These are phyloP conservation scores for Lycium barbarum DNA, from an alignment of 257 asterid species.

Conservation along the genomic window DNA sequence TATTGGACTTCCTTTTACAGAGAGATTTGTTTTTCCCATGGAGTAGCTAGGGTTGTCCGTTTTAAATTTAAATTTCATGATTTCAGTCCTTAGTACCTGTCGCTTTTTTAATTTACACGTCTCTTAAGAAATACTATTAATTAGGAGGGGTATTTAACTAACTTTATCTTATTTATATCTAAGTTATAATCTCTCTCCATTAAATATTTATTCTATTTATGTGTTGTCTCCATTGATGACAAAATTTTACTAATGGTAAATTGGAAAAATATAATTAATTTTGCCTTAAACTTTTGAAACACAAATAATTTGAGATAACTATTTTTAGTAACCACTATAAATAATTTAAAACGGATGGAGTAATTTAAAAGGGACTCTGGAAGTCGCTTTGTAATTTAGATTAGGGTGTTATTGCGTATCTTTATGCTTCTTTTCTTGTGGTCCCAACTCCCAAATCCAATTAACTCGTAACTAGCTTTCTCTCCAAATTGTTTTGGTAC, in stretches of 20 bases:
- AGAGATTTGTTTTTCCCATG: neutral
- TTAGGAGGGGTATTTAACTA: too few species aligned
- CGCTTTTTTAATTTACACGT: neutral
- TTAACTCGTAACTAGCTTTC: neutral
- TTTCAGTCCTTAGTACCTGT: neutral
- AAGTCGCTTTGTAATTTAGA: constrained; percentile 12
- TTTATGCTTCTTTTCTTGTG: constrained; percentile 9
- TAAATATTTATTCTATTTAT: too few species aligned
- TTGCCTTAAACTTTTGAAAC: too few species aligned
- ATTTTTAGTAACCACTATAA: too few species aligned
- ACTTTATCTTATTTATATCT: too few species aligned
- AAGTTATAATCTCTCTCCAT: too few species aligned
- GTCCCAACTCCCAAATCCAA: constrained; percentile 16
- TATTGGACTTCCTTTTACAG: constrained; percentile 16
- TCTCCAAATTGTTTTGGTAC: constrained; percentile 9
- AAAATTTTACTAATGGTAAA: too few species aligned
- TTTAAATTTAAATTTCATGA: neutral
- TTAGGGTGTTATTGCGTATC: neutral
- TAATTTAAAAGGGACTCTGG: neutral
- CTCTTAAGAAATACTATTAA: too few species aligned
- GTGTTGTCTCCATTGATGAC: too few species aligned
- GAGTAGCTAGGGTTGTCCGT: neutral
- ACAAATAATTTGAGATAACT: too few species aligned
- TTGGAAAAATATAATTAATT: too few species aligned
- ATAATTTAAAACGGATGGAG: too few species aligned